Conservation (phyloP, 371 early-diverging fungal species). For the Synchytrium microbalum region DNA sequence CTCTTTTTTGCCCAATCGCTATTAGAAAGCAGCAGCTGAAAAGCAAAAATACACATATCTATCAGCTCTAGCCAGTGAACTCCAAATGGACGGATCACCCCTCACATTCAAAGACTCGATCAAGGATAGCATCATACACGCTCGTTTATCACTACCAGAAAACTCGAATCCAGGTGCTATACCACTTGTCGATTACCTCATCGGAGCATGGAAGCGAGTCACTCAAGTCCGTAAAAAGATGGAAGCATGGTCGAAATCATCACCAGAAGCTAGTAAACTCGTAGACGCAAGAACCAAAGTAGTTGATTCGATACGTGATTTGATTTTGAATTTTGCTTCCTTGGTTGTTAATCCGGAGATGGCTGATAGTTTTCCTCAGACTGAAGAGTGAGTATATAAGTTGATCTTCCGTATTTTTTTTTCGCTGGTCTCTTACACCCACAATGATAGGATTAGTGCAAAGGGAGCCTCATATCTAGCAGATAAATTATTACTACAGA, state of each 20-base stretch:
- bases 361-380: conserved; percentile 84
- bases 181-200: conserved; percentile 68
- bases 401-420: conserved; percentile 9
- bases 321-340: conserved; percentile 78
- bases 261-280: neutral
- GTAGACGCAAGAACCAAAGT: conserved; percentile 47
- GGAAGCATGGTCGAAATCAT: neutral
- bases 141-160: conserved; percentile 58
- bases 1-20: neutral
- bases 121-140: conserved; percentile 68
- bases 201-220: conserved; percentile 63
- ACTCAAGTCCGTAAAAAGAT: conserved; percentile 30
- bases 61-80: conserved; percentile 24
- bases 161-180: conserved; percentile 32
- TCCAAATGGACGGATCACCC: conserved; percentile 17
- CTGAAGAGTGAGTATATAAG: conserved; percentile 40
- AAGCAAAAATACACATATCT: conserved; percentile 42
- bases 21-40: conserved; percentile 11
- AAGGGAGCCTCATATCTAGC: conserved; percentile 30
- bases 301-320: conserved; percentile 41
- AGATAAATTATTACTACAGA: conserved; percentile 22
- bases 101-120: conserved; percentile 16
- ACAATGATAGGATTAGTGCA: conserved; percentile 6
- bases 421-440: too few relatives aligned
- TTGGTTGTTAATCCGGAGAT: conserved; percentile 63